phyloP scores from a whole-genome alignment of 352 stramenopile genomes.

The Pythium sukuiense region DNA sequence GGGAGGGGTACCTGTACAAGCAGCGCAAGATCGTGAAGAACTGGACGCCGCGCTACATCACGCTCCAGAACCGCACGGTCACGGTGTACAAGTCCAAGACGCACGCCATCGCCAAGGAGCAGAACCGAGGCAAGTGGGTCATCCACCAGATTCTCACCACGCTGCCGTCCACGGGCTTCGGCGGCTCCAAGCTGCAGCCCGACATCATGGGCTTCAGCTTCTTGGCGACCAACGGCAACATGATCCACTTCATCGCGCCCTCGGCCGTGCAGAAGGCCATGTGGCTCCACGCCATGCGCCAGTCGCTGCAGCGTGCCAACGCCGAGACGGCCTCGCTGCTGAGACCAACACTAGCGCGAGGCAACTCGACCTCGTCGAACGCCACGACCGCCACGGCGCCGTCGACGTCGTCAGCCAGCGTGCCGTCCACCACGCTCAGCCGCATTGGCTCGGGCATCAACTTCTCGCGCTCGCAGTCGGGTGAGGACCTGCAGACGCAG shows the following conservation, averaged over 20 bases:
- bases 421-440: slow-evolving; percentile 39
- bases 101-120: slow-evolving; percentile 79
- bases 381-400: not conserved
- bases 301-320: slow-evolving; percentile 52
- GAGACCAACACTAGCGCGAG: slow-evolving; percentile 16
- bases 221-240: slow-evolving; percentile 77
- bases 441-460: slow-evolving; percentile 24
- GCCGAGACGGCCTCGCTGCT: slow-evolving; percentile 43
- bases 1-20: slow-evolving; percentile 90
- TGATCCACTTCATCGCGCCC: slow-evolving; percentile 83
- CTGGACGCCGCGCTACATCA: slow-evolving; percentile 88
- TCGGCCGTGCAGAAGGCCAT: slow-evolving; percentile 76
- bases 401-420: not conserved
- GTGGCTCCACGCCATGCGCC: slow-evolving; percentile 84
- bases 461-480: slow-evolving; percentile 13
- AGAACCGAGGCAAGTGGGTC: slow-evolving; percentile 75
- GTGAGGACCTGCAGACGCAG: slow-evolving; percentile 4
- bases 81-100: slow-evolving; percentile 88
- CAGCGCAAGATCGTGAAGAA: slow-evolving; percentile 90
- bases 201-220: slow-evolving; percentile 84
- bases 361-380: not conserved
- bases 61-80: slow-evolving; percentile 76
- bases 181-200: slow-evolving; percentile 74
- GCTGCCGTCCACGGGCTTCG: slow-evolving; percentile 75
- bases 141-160: slow-evolving; percentile 82